Evolutionary conservation across 306 rosid genomes (phyloP).

Genomic region (Acmispon strigosus): DNA sequence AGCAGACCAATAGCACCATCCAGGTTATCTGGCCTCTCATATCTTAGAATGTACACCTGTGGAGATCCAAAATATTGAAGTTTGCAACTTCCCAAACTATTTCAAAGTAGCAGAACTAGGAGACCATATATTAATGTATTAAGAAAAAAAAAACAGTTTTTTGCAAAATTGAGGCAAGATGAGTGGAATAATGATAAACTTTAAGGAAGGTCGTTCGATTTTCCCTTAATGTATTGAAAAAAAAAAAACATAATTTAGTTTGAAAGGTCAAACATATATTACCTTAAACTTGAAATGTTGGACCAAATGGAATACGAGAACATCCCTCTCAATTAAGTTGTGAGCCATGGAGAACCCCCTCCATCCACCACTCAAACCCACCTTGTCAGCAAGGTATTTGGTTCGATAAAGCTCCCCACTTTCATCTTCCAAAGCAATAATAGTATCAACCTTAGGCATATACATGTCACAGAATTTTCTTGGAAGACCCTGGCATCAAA

Average conservation of each 20-base stretch:
- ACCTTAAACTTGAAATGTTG: constrained; percentile 43
- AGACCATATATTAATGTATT: no score
- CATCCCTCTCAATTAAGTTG: constrained; percentile 34
- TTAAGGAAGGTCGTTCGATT: no score
- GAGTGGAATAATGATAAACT: no score
- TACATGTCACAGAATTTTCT: constrained; percentile 29
- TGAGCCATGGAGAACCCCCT: constrained; percentile 37
- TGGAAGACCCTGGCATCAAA: constrained; percentile 43
- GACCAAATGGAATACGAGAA: constrained; percentile 32
- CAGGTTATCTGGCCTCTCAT: constrained; percentile 28
- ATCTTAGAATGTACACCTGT: constrained; percentile 57
- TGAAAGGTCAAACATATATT: not conserved
- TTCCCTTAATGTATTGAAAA: no score
- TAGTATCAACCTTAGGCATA: constrained; percentile 36
- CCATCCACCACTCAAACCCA: constrained; percentile 54
- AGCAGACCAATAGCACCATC: constrained; percentile 42
- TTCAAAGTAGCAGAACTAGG: not conserved
- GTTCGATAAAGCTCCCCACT: constrained; percentile 16
- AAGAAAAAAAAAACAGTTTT: no score
- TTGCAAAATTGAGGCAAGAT: no score
- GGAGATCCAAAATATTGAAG: not conserved
- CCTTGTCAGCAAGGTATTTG: constrained; percentile 33
- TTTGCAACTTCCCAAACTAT: not conserved
- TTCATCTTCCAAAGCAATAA: constrained; percentile 47
- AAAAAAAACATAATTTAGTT: not conserved